These are phyloP conservation scores for Dalechampia spathulata DNA, from an alignment of 441 rosid genomes.

Conservation along the genomic window DNA sequence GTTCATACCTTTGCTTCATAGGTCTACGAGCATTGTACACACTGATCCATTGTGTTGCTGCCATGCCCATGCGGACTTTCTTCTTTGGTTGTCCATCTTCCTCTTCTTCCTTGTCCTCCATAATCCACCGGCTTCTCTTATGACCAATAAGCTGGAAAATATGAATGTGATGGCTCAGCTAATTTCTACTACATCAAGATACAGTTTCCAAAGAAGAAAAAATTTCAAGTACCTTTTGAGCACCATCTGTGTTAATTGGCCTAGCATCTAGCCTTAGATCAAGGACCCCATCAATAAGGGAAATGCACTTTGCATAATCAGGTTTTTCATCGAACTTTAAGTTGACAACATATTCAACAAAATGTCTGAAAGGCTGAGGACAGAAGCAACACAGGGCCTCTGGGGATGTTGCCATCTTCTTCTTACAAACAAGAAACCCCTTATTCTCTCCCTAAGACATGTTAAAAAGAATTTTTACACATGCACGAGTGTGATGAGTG, in stretches of 20 bases:
- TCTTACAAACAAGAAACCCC: slow-evolving; percentile 93
- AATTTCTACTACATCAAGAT: slow-evolving; percentile 1
- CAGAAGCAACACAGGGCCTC: slow-evolving; percentile 79
- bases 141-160: slow-evolving; percentile 79
- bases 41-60: slow-evolving; percentile 95
- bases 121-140: slow-evolving; percentile 79
- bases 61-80: slow-evolving; percentile 92
- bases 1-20: slow-evolving; percentile 85
- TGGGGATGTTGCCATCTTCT: slow-evolving; percentile 93
- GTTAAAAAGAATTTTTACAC: no score
- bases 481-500: not conserved
- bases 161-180: not conserved
- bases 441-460: slow-evolving; percentile 74
- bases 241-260: slow-evolving; percentile 95
- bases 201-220: not conserved
- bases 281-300: slow-evolving; percentile 81
- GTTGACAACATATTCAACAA: slow-evolving; percentile 83
- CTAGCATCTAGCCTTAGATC: slow-evolving; percentile 78
- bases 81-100: slow-evolving; percentile 93
- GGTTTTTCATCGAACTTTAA: slow-evolving; percentile 95
- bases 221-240: slow-evolving; percentile 56
- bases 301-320: slow-evolving; percentile 76
- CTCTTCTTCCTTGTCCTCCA: slow-evolving; percentile 36
- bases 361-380: slow-evolving; percentile 72
- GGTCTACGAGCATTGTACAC: slow-evolving; percentile 87